A percentile compares a stretch with the other conserved stretches of the same genome.
phyloP scores from a whole-genome alignment of 2,329 filamentous ascomycete species.

The Pezizomycotina sp. region DNA sequence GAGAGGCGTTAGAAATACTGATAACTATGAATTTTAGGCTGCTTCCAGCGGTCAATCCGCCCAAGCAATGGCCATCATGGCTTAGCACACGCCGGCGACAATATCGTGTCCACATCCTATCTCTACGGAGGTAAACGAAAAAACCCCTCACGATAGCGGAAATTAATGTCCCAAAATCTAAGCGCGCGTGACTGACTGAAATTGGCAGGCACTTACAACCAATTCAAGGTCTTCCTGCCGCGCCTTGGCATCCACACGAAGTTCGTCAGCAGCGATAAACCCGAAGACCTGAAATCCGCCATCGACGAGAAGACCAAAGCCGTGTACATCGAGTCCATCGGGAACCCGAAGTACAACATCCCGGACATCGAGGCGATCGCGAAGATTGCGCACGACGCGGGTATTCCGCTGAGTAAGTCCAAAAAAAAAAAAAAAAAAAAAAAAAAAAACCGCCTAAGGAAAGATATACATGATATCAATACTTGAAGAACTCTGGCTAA shows the following conservation, averaged over 20 bases:
- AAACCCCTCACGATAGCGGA: no score
- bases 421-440: no score
- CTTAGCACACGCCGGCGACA: slow-evolving; percentile 70
- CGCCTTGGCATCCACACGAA: slow-evolving; percentile 77
- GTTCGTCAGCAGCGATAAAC: slow-evolving; percentile 66
- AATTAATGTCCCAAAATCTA: no score
- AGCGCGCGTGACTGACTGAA: background rate
- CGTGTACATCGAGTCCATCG: slow-evolving; percentile 79
- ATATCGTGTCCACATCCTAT: slow-evolving; percentile 80
- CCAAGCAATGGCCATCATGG: slow-evolving; percentile 75
- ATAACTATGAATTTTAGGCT: slow-evolving; percentile 32
- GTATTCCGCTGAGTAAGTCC: slow-evolving; percentile 35
- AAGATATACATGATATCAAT: slow-evolving; percentile 22
- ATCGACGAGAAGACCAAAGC: slow-evolving; percentile 93
- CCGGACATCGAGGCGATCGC: slow-evolving; percentile 79
- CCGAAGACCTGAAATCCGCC: slow-evolving; percentile 59
- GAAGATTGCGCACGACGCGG: slow-evolving; percentile 55
- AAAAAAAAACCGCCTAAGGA: no score
- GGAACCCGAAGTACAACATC: slow-evolving; percentile 85
- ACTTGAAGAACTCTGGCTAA: slow-evolving; percentile 6
- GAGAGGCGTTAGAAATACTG: no score
- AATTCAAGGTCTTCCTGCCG: slow-evolving; percentile 80
- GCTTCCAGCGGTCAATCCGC: slow-evolving; percentile 75
- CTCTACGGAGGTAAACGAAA: slow-evolving; percentile 56
- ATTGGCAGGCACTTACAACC: slow-evolving; percentile 60